Evolutionary conservation across 2,329 filamentous ascomycete species (phyloP).

Genomic region (Hypoxylon sp.): DNA sequence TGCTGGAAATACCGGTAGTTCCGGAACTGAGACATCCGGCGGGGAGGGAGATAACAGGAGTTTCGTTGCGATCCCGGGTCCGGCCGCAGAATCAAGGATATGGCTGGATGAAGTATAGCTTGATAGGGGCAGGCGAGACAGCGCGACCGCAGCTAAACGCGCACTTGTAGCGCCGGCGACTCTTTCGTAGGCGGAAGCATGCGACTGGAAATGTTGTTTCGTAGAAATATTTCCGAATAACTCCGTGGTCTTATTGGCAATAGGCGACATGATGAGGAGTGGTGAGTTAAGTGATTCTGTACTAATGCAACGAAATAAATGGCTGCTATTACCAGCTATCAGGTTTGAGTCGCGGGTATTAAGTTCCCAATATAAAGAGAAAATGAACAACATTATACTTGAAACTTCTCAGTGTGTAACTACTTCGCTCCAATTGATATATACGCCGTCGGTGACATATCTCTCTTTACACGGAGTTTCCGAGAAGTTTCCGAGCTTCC

Average conservation of each 20-base stretch:
- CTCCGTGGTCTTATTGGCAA: constrained; percentile 14
- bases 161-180: constrained; percentile 37
- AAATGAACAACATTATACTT: neutral
- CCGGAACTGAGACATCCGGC: constrained; percentile 32
- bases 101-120: constrained; percentile 40
- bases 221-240: neutral
- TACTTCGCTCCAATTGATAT: neutral
- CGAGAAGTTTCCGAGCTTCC: constrained; percentile 28
- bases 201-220: constrained; percentile 21
- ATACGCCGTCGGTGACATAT: constrained; percentile 16
- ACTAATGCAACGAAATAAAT: neutral
- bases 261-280: neutral
- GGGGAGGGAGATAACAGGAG: constrained; percentile 42
- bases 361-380: neutral
- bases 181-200: constrained; percentile 39
- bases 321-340: neutral
- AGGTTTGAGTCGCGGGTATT: neutral
- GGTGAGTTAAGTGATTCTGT: neutral
- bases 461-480: constrained; percentile 8
- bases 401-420: neutral
- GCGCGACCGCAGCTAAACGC: constrained; percentile 39
- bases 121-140: constrained; percentile 41
- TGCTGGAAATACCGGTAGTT: constrained; percentile 36
- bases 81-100: constrained; percentile 45
- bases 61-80: constrained; percentile 44